Evolutionary conservation across 2,329 filamentous ascomycete species (phyloP), one percentile per base, ranked within the genome.

Genomic region (Xylaria sp.): DNA sequence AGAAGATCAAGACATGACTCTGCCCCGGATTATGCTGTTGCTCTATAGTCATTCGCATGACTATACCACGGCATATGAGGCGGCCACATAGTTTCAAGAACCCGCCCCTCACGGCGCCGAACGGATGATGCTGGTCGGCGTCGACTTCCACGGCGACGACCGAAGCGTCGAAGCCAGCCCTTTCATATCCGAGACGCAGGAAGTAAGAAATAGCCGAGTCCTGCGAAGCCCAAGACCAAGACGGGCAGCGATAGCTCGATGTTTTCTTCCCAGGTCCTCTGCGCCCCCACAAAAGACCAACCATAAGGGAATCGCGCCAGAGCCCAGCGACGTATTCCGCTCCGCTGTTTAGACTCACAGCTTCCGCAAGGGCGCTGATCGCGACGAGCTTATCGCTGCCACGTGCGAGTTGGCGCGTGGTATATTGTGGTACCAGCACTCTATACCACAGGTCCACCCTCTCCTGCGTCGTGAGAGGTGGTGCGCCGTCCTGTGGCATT

Each of bases 151-250:
- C 50, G 1, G 25, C 23, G 12, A 18, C 15, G 12, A 52, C 28
- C 1, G 50, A 52, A 10, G 23, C 23, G 12, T 52, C 50, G 12
- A 31, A 31, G 12, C 39, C 13, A 31, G 10, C 23, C 23, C 5
- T 8, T 52, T 7, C 50, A 18, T 31, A 15, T 15, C 5, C 10
- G 23, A 3, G 23, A 25, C 9, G 20, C 4, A 25, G 6, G 4
- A 4, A 5, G 8, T 31, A 52, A 4, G 3, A 12, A 15, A 52
- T 13, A 54, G 62, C 28, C 10, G 46, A 62, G 46, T 52, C 46
- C 18, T 61, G 58, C 20, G 58, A 61, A 31, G 58, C 58, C 44
- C 58, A 61, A 34, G 58, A 51, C 58, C 41, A 50, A 23, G 58
- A 61, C 10, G 25, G 58, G 25, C 25, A 50, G 9, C 58, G 23